Percentiles rank a stretch among this genome's conserved stretches.
Conservation (phyloP, 2,329 filamentous ascomycete species). For the Metarhizium guizhouense region DNA sequence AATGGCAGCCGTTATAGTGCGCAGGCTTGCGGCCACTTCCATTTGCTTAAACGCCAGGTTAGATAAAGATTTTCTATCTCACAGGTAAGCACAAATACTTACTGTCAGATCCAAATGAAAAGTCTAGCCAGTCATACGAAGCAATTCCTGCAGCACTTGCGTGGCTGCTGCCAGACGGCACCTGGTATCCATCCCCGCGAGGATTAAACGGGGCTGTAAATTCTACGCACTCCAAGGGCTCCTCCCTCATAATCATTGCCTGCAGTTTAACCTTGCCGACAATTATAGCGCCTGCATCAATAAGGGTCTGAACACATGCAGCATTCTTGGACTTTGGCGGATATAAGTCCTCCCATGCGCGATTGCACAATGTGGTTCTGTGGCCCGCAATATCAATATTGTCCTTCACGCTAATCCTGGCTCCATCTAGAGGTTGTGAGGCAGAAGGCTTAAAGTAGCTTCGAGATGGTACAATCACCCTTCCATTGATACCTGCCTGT, state of each 20-base stretch:
- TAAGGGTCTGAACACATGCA: constrained; percentile 1
- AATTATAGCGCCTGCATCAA: constrained; percentile 8
- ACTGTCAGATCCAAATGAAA: constrained; percentile 5
- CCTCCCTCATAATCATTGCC: constrained; percentile 8
- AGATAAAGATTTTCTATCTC: too few relatives aligned
- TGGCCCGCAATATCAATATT: constrained; percentile 8
- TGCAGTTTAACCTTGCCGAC: constrained; percentile 7
- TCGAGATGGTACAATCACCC: too few relatives aligned
- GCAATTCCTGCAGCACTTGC: constrained; percentile 7
- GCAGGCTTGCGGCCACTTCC: too few relatives aligned
- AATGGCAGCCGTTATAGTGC: too few relatives aligned
- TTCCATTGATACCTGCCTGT: too few relatives aligned
- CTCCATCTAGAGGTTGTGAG: constrained; percentile 4
- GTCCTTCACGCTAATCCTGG: constrained; percentile 9
- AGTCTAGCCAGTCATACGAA: constrained; percentile 8
- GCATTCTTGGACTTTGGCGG: constrained; percentile 2
- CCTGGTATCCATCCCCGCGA: constrained; percentile 9
- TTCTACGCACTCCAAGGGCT: constrained; percentile 7
- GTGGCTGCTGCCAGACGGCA: constrained; percentile 8
- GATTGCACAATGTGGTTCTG: constrained; percentile 7
- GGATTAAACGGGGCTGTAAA: constrained; percentile 9
- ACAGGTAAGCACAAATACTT: too few relatives aligned
- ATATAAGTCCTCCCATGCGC: constrained; percentile 1
- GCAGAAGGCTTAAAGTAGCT: too few relatives aligned
- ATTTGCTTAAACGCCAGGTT: too few relatives aligned